Conservation (phyloP, 805 yeast genomes). For the Sungouiozyma intestinalis region DNA sequence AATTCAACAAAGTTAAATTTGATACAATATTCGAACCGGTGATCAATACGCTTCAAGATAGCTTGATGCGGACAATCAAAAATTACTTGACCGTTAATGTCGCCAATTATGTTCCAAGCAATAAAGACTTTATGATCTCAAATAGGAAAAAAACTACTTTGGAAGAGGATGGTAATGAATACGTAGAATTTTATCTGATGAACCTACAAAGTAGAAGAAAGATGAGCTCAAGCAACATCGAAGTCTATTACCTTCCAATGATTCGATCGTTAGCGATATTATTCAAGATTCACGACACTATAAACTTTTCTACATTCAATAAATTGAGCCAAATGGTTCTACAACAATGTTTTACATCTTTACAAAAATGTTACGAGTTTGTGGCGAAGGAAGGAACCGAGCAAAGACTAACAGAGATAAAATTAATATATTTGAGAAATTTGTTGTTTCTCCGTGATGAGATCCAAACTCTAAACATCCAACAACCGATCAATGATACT, state of each 20-base stretch:
- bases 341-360: conserved; percentile 59
- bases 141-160: conserved; percentile 27
- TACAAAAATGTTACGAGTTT: conserved; percentile 43
- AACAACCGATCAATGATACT: conserved; percentile 58
- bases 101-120: conserved; percentile 52
- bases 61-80: conserved; percentile 73
- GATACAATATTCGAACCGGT: conserved; percentile 62
- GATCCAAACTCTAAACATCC: conserved; percentile 69
- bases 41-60: conserved; percentile 63
- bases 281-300: conserved; percentile 68
- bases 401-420: conserved; percentile 37
- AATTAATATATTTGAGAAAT: conserved; percentile 61
- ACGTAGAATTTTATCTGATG: conserved; percentile 2
- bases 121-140: conserved; percentile 57
- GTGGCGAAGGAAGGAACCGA: conserved; percentile 41
- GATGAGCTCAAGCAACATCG: neutral
- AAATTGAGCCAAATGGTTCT: conserved; percentile 82
- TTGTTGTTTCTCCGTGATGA: conserved; percentile 61
- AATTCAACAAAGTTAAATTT: conserved; percentile 32
- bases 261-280: conserved; percentile 57
- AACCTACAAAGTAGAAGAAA: neutral
- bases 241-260: conserved; percentile 57
- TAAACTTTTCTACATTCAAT: conserved; percentile 71
- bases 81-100: conserved; percentile 60
- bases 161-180: conserved; percentile 8